Conservation (phyloP, 31 red algal genomes). For the Odonthalia washingtoniensis region DNA sequence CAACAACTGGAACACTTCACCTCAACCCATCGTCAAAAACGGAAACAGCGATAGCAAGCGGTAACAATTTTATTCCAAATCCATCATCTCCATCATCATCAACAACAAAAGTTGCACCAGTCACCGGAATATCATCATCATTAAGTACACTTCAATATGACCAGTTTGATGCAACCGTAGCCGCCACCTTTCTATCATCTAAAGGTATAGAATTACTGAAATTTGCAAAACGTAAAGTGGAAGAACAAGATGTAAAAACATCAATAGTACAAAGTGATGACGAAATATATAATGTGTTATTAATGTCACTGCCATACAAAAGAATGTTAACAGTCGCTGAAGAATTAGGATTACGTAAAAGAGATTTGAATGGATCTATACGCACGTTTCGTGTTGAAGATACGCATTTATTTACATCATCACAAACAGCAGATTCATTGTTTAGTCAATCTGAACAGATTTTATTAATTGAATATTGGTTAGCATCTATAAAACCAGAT, state of each 20-base stretch:
- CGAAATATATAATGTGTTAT: slow-evolving; percentile 54
- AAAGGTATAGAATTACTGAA: slow-evolving; percentile 70
- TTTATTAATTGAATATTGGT: slow-evolving; percentile 67
- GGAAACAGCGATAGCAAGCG: no score
- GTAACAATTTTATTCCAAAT: no score
- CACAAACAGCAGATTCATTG: slow-evolving; percentile 20
- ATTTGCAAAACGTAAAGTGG: slow-evolving; percentile 68
- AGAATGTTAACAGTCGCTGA: slow-evolving; percentile 67
- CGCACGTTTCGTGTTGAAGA: slow-evolving; percentile 64
- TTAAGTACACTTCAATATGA: no score
- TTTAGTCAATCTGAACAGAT: slow-evolving; percentile 77
- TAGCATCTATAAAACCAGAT: slow-evolving; percentile 70
- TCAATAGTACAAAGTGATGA: slow-evolving; percentile 34
- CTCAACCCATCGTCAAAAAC: no score
- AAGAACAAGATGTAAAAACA: slow-evolving; percentile 42
- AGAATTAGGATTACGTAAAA: slow-evolving; percentile 70
- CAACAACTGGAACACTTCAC: no score
- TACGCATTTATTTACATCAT: slow-evolving; percentile 43
- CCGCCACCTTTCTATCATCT: slow-evolving; percentile 62
- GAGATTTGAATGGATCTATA: slow-evolving; percentile 72
- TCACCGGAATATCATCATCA: no score
- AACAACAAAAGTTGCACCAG: no score
- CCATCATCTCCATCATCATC: no score
- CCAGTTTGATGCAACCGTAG: slow-evolving; percentile 50
- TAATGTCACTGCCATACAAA: slow-evolving; percentile 62